Evolutionary conservation across 768 basidiomycete species (phyloP), one percentile per base, ranked within the genome.

Genomic region (Tephrocybe sp.): DNA sequence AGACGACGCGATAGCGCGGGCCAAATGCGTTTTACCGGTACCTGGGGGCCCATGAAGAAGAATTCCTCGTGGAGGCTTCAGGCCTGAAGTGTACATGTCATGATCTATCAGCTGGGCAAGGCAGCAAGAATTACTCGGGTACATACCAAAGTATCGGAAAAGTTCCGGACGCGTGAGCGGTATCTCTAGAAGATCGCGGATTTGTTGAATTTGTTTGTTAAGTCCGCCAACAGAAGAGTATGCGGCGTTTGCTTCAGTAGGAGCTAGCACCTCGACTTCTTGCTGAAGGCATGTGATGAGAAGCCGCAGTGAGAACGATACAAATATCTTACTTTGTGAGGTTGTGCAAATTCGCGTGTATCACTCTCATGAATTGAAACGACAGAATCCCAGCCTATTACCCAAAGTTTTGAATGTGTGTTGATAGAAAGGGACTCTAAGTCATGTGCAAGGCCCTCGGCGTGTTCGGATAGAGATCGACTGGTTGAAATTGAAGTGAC

Each of bases 61-160:
- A 38, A 98, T 88, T 3, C 97, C 97, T 39, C 91, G 84, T n/a
- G 95, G 94, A 13, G 95, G 94, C 59, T 90, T 94, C n/a, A 99
- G 75, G 29, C 90, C 92, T 75, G 55, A 10, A n/a, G 21, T 47
- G 9, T 34, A 4, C 4, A 34, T 37, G 48, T 47, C 48, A 42
- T 30, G 27, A 13, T 36, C 31, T 25, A 44, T 38, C 46, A 33
- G 33, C 19, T 45, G 37, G 29, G n/a, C n/a, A 24, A 37, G 13
- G 27, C 23, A 11, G 25, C 42, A 43, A 43, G 19, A 27, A 25
- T 4, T 34, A 12, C 27, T 27, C 9, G 59, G 63, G 63, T 58
- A 57, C 76, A 40, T 29, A 82, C 88, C 85, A 58, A 94, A 91
- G 58, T 86, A 80, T 6, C 70, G 73, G 66, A 90, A 94, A 5